Conservation (phyloP, 331 rosid genomes). For the Erythrophleum ivorense region DNA sequence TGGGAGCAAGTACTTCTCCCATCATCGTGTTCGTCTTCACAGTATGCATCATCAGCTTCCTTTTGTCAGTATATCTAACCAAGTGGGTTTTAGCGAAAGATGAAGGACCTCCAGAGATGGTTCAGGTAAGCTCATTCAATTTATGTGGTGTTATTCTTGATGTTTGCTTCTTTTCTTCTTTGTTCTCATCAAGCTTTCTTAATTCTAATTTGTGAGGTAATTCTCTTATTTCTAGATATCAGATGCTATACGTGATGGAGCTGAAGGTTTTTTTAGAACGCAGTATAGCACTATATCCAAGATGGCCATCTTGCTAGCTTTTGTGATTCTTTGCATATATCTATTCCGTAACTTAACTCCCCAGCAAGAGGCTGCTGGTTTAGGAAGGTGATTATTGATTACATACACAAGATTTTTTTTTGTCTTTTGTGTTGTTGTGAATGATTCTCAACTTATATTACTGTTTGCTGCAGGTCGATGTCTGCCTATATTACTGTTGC, state of each 20-base stretch:
- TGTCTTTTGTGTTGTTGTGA: slow-evolving; percentile 30
- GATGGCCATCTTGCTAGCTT: slow-evolving; percentile 88
- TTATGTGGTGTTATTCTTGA: slow-evolving; percentile 18
- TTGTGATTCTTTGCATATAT: slow-evolving; percentile 81
- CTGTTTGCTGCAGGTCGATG: slow-evolving; percentile 72
- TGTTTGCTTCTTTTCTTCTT: not conserved
- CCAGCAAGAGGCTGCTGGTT: slow-evolving; percentile 83
- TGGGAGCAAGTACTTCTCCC: slow-evolving; percentile 88
- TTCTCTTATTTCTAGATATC: slow-evolving; percentile 70
- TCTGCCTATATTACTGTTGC: slow-evolving; percentile 90
- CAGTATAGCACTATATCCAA: slow-evolving; percentile 94
- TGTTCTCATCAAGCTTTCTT: slow-evolving; percentile 21
- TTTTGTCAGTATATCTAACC: slow-evolving; percentile 66
- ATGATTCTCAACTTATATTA: slow-evolving; percentile 36
- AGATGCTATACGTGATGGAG: slow-evolving; percentile 97
- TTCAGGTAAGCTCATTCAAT: slow-evolving; percentile 71
- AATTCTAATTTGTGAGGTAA: slow-evolving; percentile 48
- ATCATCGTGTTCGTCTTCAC: slow-evolving; percentile 84
- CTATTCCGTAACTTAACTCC: slow-evolving; percentile 84
- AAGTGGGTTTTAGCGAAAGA: slow-evolving; percentile 96
- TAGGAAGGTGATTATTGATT: slow-evolving; percentile 73
- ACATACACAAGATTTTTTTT: slow-evolving; percentile 17
- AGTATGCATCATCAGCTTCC: slow-evolving; percentile 83
- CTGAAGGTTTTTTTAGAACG: slow-evolving; percentile 93
- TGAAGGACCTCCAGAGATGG: slow-evolving; percentile 97